A percentile compares a stretch with the other conserved stretches of the same genome.
Evolutionary conservation across 75 land plant genomes (phyloP).

Genomic region (Pinus taeda): DNA sequence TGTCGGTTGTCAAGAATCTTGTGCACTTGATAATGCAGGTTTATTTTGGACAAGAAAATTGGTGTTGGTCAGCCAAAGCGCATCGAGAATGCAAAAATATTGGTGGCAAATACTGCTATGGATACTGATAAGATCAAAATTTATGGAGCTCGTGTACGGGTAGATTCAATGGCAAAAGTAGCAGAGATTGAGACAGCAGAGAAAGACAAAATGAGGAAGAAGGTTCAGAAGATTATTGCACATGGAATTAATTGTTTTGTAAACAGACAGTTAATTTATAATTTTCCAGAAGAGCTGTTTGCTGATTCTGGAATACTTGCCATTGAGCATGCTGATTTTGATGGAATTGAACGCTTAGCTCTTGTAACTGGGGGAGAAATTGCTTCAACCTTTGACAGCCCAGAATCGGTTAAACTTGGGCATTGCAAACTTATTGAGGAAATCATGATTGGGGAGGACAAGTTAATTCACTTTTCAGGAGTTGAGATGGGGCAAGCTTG

Average conservation of each 20-base stretch:
- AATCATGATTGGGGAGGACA: constrained; percentile 99
- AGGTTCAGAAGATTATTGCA: constrained; percentile 83
- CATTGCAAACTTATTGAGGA: constrained; percentile 98
- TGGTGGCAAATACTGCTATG: constrained; percentile 99
- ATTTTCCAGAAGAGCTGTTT: constrained; percentile 97
- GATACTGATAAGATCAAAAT: constrained; percentile 98
- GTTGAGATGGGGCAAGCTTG: constrained; percentile 98
- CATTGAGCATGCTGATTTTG: constrained; percentile 99
- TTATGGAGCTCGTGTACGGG: constrained; percentile 97
- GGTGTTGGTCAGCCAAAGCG: constrained; percentile 97
- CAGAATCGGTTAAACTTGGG: constrained; percentile 93
- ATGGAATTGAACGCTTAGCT: constrained; percentile 94
- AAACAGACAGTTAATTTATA: constrained; percentile 91
- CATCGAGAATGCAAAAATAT: constrained; percentile 94
- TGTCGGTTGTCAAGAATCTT: not conserved
- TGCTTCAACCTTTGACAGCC: constrained; percentile 94
- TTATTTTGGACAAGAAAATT: constrained; percentile 97
- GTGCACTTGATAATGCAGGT: constrained; percentile 40
- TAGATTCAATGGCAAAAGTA: constrained; percentile 94
- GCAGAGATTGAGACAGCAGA: constrained; percentile 94
- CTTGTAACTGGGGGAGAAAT: constrained; percentile 98
- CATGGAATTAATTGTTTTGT: constrained; percentile 99
- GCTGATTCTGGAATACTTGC: constrained; percentile 98
- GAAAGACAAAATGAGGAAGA: constrained; percentile 88
- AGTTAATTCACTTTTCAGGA: constrained; percentile 94